phyloP scores from a whole-genome alignment of 495 filamentous ascomycete genomes.

The Neurospora sp. region DNA sequence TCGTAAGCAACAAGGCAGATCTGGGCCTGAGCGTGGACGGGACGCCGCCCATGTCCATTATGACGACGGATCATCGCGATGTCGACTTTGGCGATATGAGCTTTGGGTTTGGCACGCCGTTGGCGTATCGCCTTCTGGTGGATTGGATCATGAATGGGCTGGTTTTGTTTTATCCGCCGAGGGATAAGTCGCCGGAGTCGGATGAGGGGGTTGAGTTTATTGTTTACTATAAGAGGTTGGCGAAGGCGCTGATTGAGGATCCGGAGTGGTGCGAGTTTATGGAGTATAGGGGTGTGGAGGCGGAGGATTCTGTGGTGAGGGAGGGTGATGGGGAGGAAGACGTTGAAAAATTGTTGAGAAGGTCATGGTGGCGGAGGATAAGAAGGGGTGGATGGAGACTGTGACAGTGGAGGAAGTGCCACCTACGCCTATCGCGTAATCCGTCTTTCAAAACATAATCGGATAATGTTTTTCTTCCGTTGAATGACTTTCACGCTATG shows the following conservation, averaged over 20 bases:
- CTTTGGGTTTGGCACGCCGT: slow-evolving; percentile 23
- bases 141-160: slow-evolving; percentile 19
- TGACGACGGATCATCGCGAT: slow-evolving; percentile 25
- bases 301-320: not conserved
- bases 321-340: not conserved
- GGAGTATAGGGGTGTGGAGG: slow-evolving; percentile 27
- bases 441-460: not conserved
- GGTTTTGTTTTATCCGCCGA: slow-evolving; percentile 21
- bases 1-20: slow-evolving; percentile 28
- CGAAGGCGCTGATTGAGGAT: slow-evolving; percentile 26
- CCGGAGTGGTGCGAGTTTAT: slow-evolving; percentile 29
- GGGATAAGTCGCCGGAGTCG: slow-evolving; percentile 9
- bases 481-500: not conserved
- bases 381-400: not conserved
- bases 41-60: slow-evolving; percentile 18
- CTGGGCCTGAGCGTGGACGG: slow-evolving; percentile 20
- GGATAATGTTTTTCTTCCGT: not conserved
- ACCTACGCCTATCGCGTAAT: not conserved
- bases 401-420: not conserved
- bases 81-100: slow-evolving; percentile 14
- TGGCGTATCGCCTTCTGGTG: slow-evolving; percentile 18
- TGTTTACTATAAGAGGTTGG: slow-evolving; percentile 25
- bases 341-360: not conserved
- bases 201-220: slow-evolving; percentile 37
- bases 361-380: not conserved